Conservation (phyloP, 2,329 filamentous ascomycete genomes). For the Diplodia seriata region DNA sequence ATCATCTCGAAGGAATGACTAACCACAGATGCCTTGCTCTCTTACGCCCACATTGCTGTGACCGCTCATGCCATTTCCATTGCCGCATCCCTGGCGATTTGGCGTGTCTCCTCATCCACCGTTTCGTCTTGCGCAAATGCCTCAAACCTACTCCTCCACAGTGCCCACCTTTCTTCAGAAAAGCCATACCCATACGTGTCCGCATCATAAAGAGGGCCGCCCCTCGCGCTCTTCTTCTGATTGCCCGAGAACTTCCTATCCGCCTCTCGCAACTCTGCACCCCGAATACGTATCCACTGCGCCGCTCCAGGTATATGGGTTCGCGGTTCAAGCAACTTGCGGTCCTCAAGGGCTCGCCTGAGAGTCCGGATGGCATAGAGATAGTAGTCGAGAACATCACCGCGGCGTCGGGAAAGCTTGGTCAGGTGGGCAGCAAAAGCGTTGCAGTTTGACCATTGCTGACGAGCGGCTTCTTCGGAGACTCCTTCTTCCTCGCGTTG, state of each 20-base stretch:
- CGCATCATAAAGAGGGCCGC: background rate
- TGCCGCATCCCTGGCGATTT: slow-evolving; percentile 4
- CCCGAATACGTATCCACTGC: background rate
- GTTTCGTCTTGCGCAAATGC: background rate
- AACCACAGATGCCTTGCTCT: background rate
- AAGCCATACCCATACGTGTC: background rate
- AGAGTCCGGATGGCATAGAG: background rate
- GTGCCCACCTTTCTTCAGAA: background rate
- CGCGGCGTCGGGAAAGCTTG: background rate
- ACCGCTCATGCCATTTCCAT: background rate
- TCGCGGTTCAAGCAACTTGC: background rate
- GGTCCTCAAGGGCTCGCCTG: background rate
- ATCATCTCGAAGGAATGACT: background rate
- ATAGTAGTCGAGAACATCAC: background rate
- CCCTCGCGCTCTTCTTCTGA: background rate
- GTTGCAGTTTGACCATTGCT: background rate
- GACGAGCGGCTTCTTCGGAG: background rate
- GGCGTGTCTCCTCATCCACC: background rate
- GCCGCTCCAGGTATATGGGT: background rate
- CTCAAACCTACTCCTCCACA: background rate
- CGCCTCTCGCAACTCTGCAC: background rate
- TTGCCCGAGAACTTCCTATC: background rate
- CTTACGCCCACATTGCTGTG: background rate
- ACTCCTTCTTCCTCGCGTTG: background rate
- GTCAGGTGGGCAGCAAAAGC: slow-evolving; percentile 1